These are phyloP conservation scores for Colletotrichum tropicale DNA, from an alignment of 2,329 filamentous ascomycete species.

Conservation along the genomic window DNA sequence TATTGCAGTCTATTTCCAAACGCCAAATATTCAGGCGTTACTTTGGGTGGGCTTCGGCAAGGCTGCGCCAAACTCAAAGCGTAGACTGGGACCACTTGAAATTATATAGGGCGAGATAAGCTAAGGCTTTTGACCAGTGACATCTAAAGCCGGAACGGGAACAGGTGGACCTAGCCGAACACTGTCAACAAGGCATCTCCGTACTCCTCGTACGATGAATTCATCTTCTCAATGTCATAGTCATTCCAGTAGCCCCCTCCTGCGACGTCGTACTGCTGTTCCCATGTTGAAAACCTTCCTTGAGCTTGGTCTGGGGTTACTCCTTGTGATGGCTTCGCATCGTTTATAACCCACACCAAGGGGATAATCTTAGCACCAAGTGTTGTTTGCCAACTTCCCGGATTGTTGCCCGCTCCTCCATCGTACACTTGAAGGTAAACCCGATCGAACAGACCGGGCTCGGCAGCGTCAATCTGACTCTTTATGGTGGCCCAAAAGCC, in stretches of 20 bases:
- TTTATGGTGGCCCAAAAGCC: slow-evolving; percentile 39
- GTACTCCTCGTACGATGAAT: slow-evolving; percentile 38
- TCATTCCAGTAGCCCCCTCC: slow-evolving; percentile 52
- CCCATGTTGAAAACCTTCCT: slow-evolving; percentile 38
- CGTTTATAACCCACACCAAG: slow-evolving; percentile 48
- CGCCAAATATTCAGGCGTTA: rapidly evolving
- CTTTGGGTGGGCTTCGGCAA: neutral
- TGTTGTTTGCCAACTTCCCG: slow-evolving; percentile 37
- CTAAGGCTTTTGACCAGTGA: neutral
- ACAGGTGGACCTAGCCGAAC: slow-evolving; percentile 23
- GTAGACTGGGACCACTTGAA: neutral
- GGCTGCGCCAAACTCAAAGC: neutral
- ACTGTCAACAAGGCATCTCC: slow-evolving; percentile 27
- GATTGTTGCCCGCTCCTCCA: slow-evolving; percentile 45
- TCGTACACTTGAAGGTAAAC: slow-evolving; percentile 51
- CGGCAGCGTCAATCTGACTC: slow-evolving; percentile 31
- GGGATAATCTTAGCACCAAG: slow-evolving; percentile 47
- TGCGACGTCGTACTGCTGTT: slow-evolving; percentile 30
- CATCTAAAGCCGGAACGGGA: rapidly evolving
- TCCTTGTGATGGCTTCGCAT: slow-evolving; percentile 46
- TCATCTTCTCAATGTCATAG: slow-evolving; percentile 50
- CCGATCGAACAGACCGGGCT: slow-evolving; percentile 37
- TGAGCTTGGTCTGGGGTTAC: slow-evolving; percentile 39
- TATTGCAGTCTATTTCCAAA: too few relatives aligned
- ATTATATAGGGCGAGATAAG: neutral